Evolutionary conservation across 1,139 yeast genomes (phyloP).

Genomic region (Arxiozyma slooffiae): DNA sequence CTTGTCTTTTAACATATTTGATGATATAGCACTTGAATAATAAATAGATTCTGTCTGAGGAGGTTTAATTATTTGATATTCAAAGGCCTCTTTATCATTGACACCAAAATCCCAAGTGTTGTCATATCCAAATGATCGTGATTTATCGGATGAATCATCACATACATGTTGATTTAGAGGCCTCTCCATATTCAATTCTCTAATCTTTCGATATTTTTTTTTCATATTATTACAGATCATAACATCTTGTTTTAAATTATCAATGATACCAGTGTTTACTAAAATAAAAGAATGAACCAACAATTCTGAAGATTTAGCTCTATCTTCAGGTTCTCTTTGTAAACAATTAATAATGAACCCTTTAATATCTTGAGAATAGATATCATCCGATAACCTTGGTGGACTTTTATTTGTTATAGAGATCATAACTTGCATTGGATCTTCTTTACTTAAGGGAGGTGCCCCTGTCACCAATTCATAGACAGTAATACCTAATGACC

Average conservation of each 20-base stretch:
- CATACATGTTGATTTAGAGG: background rate
- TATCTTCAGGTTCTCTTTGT: conserved; percentile 43
- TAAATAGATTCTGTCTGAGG: conserved; percentile 1
- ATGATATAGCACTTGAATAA: conserved; percentile 11
- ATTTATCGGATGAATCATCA: background rate
- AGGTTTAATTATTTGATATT: background rate
- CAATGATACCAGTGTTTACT: conserved; percentile 3
- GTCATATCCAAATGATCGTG: conserved; percentile 2
- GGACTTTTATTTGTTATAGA: conserved; percentile 62
- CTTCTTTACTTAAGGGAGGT: conserved; percentile 61
- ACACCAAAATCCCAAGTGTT: conserved; percentile 2
- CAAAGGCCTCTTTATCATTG: background rate
- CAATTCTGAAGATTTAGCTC: conserved; percentile 42
- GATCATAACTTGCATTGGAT: conserved; percentile 67
- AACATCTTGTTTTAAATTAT: conserved; percentile 25
- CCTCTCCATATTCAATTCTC: background rate
- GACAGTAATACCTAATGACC: conserved; percentile 81
- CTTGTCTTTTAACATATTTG: conserved; percentile 5
- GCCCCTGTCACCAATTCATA: conserved; percentile 64
- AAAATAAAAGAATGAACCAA: conserved; percentile 37
- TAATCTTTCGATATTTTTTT: background rate
- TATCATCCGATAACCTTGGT: conserved; percentile 41
- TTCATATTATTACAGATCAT: conserved; percentile 11
- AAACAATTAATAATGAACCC: conserved; percentile 54
- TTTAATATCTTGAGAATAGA: conserved; percentile 42